A percentile compares a stretch with the other conserved stretches of the same genome.
Evolutionary conservation across 2,329 filamentous ascomycete species (phyloP).

Genomic region (Colletotrichum lentis): DNA sequence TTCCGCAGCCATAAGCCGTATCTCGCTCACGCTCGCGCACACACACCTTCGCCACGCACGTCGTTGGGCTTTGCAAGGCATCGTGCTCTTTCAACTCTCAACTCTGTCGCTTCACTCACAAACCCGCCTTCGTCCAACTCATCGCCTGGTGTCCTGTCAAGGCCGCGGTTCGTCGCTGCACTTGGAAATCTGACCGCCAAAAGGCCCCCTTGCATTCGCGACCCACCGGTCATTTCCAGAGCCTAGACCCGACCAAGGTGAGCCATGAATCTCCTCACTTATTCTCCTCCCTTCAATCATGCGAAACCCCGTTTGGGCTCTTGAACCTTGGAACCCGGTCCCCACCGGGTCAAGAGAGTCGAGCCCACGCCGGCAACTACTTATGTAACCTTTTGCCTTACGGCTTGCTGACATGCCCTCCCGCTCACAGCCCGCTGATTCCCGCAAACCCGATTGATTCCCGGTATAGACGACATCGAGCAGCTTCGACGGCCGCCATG

Average conservation of each 20-base stretch:
- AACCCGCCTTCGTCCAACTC: neutral
- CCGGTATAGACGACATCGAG: constrained; percentile 21
- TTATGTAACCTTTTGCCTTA: constrained; percentile 34
- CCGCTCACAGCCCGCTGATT: constrained; percentile 30
- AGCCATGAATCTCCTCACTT: constrained; percentile 38
- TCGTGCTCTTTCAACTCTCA: neutral
- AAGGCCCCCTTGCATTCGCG: constrained; percentile 38
- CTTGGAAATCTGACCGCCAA: constrained; percentile 36
- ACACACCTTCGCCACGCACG: constrained; percentile 9
- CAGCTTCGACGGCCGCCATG: constrained; percentile 55
- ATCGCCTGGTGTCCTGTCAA: constrained; percentile 12
- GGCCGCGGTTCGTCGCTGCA: constrained; percentile 27
- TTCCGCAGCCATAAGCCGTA: constrained; percentile 29
- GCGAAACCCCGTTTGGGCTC: constrained; percentile 25
- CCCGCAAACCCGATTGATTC: constrained; percentile 18
- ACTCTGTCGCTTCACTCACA: neutral
- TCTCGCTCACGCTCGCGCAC: constrained; percentile 13
- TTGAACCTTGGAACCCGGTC: constrained; percentile 26
- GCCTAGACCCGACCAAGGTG: constrained; percentile 38
- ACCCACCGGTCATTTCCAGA: constrained; percentile 40
- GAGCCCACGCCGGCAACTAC: constrained; percentile 30
- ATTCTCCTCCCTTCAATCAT: constrained; percentile 38
- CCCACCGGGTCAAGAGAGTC: constrained; percentile 24
- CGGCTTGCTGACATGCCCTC: constrained; percentile 35
- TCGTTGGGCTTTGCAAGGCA: constrained; percentile 1